phyloP scores from a whole-genome alignment of 192 early-diverging fungal species.

The Backusella psychrophila region DNA sequence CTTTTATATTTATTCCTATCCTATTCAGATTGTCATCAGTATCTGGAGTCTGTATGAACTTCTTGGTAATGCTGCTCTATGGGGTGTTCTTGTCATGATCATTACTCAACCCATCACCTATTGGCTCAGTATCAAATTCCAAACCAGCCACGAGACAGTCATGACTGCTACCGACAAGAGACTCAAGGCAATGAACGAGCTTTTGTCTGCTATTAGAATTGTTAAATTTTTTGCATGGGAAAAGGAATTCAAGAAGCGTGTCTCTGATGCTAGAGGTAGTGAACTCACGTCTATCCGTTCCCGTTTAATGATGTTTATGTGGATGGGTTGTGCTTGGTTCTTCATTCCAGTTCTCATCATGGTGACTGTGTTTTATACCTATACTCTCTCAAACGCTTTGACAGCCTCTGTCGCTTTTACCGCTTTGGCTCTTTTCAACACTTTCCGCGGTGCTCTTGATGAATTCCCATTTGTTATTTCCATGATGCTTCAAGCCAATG shows the following conservation, averaged over 20 bases:
- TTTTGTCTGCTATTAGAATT: constrained; percentile 86
- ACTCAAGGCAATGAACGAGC: constrained; percentile 79
- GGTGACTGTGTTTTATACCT: constrained; percentile 56
- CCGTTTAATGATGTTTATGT: constrained; percentile 54
- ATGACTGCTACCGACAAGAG: constrained; percentile 75
- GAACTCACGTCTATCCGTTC: constrained; percentile 58
- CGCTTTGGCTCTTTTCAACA: constrained; percentile 70
- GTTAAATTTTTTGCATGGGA: constrained; percentile 95
- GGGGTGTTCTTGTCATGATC: constrained; percentile 69
- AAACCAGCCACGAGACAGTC: constrained; percentile 45
- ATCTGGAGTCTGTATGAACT: constrained; percentile 69
- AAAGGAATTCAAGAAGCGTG: constrained; percentile 63
- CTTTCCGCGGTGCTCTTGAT: constrained; percentile 64
- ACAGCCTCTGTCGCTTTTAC: constrained; percentile 71
- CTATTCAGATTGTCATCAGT: constrained; percentile 66
- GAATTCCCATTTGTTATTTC: constrained; percentile 59
- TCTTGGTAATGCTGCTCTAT: constrained; percentile 80
- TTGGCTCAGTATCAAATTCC: constrained; percentile 46
- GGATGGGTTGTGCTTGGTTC: constrained; percentile 54
- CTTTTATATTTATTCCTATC: constrained; percentile 62
- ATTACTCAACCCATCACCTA: constrained; percentile 60
- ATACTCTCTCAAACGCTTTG: constrained; percentile 59
- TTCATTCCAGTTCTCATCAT: constrained; percentile 62
- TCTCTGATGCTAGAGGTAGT: constrained; percentile 61
- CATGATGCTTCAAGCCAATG: constrained; percentile 57